These are phyloP conservation scores for Lunularia cruciata DNA, from an alignment of 225 moss, liverwort and hornwort species.

Conservation along the genomic window DNA sequence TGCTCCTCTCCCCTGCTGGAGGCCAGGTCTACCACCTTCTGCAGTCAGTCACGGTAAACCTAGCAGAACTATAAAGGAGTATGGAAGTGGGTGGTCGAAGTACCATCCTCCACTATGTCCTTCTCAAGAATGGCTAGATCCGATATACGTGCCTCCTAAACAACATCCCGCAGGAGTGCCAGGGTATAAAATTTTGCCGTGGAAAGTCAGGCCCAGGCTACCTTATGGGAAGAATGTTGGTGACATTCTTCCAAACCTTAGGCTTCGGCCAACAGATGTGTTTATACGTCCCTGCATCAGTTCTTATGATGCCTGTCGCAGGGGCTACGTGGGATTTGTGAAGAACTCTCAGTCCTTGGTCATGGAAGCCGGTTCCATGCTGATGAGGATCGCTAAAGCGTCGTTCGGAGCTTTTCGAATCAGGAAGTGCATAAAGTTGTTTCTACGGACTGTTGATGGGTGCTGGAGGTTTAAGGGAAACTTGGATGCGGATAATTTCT, in stretches of 20 bases:
- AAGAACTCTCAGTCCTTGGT: neutral
- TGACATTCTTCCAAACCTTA: slow-evolving; percentile 30
- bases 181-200: neutral
- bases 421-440: slow-evolving; percentile 34
- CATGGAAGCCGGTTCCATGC: slow-evolving; percentile 24
- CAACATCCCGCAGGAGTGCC: slow-evolving; percentile 31
- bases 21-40: slow-evolving; percentile 30
- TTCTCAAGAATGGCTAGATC: slow-evolving; percentile 15
- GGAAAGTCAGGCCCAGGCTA: neutral
- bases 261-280: slow-evolving; percentile 25
- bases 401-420: slow-evolving; percentile 10
- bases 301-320: neutral
- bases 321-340: slow-evolving; percentile 34
- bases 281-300: slow-evolving; percentile 34
- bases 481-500: slow-evolving; percentile 26
- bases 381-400: slow-evolving; percentile 36
- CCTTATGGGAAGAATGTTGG: slow-evolving; percentile 42
- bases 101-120: neutral
- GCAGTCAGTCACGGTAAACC: slow-evolving; percentile 17
- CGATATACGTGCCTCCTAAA: neutral
- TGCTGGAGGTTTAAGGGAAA: slow-evolving; percentile 39
- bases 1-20: slow-evolving; percentile 32
- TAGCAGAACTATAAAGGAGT: slow-evolving; percentile 19
- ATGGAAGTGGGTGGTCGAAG: slow-evolving; percentile 34
- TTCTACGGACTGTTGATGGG: slow-evolving; percentile 25